Base-by-base conservation (phyloP, 371 early-diverging fungal genomes). In the Mortierella sp. region DNA sequence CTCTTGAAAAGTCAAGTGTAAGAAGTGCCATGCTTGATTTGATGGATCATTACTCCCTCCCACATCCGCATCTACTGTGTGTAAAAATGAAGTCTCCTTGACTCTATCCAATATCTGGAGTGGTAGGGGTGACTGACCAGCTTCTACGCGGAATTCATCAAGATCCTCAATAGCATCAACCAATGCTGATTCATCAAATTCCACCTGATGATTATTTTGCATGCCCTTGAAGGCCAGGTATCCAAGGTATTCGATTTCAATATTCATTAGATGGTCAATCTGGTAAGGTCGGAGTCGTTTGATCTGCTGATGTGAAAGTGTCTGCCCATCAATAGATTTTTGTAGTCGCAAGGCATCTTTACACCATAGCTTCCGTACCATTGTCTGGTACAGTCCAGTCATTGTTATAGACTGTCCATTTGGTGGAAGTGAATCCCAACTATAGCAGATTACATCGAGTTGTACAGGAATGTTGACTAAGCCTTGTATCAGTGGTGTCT, bases 381-480 rank as follows among this genome's bases (percentile, higher is more conserved):
- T 68, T 34, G 60, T 37, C 26, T 60, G 68, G 45, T 68, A 70
- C 32, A 63, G 49, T 23, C 8, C 9, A 2, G 58, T 63, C 31
- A 68, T 61, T 32, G 69, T 68, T 12, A 68, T 43, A 17, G 55
- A n/a, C 4, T 29, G 8, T 4, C 53, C 69, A 15, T 69, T 56
- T 23, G 8, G n/a, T 10, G 62, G 56, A 69, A 61, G 63, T 2
- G 55, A 53, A 28, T 63, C 51, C 70, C 70, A 69, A 47, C 70
- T 45, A 35, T 47, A 69, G 61, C 70, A 69, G 22, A 69, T 56
- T 32, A 61, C 68, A 23, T 68, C 68, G 40, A 68, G 61, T 13
- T 68, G 68, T 55, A 68, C 61, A 2, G 68, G 68, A 34, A 68
- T 61, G n/a, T 68, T 68, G 61, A 68, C 68, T 29, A 68, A 55